Base-by-base conservation (phyloP, 2,329 filamentous ascomycete species). In the Scopulariopsis brevicaulis region DNA sequence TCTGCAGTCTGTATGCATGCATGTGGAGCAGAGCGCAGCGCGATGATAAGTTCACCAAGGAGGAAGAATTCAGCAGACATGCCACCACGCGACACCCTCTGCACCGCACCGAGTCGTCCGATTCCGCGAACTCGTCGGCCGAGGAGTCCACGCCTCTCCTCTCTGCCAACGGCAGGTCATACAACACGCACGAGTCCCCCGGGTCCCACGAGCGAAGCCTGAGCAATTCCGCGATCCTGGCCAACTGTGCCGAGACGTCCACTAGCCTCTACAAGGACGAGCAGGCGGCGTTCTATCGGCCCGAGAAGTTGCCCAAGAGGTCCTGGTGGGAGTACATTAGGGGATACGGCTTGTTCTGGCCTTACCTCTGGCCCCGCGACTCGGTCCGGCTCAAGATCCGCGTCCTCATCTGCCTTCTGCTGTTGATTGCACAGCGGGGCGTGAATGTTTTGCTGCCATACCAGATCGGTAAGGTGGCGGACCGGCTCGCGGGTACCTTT, bases 311-410 rank as follows among this genome's bases (percentile, higher is more conserved):
- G 10, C 92, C 90, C 2, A 88, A 89, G 64, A 90, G 89, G 64
- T 94, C 86, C 56, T 99, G 94, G 94, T 96, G 89, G 84, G 92
- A 97, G 68, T 99, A 99, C 70, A 76, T 96, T 60, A 85, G 87
- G 62, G 91, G 93, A 53, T 99, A 97, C 71, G 89, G 87, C 14
- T 78, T 96, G 56, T 96, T 99, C 73, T 95, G 97, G 69, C 93
- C 92, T 0, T 99, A 97, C 68, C 82, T 97, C 59, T 99, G 94
- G 94, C 94, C 94, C 0, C 87, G 85, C 65, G 93, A 93, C 67
- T 85, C 90, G 43, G 51, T 68, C 5, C 80, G 77, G 62, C 77
- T 99, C 58, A 87, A 96, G 73, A 63, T 90, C 25, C 80, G 92
- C 58, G 90, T 96, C 22, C 69, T 95, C 22, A 65, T 91, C 54